Conservation (phyloP, 331 rosid species). For the Pyracantha coccinea region DNA sequence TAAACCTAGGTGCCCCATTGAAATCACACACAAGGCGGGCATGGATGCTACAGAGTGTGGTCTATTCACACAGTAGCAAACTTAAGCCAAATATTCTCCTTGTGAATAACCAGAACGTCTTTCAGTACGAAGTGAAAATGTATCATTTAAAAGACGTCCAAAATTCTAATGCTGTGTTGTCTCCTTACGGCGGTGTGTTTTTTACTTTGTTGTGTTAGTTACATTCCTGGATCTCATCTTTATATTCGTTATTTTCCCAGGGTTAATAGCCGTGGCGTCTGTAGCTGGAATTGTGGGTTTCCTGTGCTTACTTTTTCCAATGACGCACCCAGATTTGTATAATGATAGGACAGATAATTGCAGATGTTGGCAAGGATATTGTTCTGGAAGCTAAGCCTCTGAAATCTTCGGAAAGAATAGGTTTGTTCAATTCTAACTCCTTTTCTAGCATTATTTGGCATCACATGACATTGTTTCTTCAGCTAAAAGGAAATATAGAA, state of each 20-base stretch:
- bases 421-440: neutral
- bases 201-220: conserved; percentile 2
- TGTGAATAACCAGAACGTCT: neutral
- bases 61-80: neutral
- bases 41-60: neutral
- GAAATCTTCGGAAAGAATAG: neutral
- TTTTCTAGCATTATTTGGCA: neutral
- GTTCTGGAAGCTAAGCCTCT: conserved; percentile 46
- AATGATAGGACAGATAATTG: conserved; percentile 60
- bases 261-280: conserved; percentile 44
- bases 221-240: conserved; percentile 12
- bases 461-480: neutral
- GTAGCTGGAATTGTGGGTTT: conserved; percentile 63
- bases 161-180: neutral
- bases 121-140: neutral
- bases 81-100: neutral
- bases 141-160: neutral
- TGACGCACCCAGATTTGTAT: conserved; percentile 63
- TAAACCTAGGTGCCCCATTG: neutral
- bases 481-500: too few species aligned
- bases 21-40: neutral
- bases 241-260: conserved; percentile 29
- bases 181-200: neutral
- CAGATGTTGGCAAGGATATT: conserved; percentile 87
- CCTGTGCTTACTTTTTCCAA: conserved; percentile 74